Evolutionary conservation across 2,329 filamentous ascomycete species (phyloP).

Genomic region (Apiospora marii): DNA sequence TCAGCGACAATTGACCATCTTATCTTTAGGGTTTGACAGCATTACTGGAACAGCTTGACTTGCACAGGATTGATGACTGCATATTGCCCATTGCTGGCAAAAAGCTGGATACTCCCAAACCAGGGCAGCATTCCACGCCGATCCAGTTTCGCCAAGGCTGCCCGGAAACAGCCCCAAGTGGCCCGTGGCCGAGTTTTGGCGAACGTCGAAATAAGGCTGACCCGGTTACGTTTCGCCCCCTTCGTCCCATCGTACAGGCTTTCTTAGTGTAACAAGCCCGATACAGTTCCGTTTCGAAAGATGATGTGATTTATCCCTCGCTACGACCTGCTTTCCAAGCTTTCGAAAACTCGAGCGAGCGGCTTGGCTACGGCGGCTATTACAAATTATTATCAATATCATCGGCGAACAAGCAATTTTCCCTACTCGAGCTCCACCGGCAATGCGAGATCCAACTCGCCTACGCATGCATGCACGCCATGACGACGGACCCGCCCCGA

Average conservation of each 20-base stretch:
- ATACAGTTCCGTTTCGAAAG: slow-evolving; percentile 6
- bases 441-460: neutral
- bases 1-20: neutral
- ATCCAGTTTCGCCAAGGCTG: neutral
- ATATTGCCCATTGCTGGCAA: neutral
- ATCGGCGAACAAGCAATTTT: neutral
- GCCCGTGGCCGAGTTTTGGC: neutral
- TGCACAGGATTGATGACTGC: neutral
- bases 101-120: neutral
- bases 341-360: too few species aligned
- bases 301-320: neutral
- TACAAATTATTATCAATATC: slow-evolving; percentile 5
- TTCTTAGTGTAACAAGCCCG: slow-evolving; percentile 11
- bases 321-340: neutral
- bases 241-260: slow-evolving; percentile 16
- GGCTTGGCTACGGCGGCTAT: slow-evolving; percentile 15
- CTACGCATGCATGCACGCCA: neutral
- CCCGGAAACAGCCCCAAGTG: neutral
- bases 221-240: slow-evolving; percentile 6
- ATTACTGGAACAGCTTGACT: neutral
- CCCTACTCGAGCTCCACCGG: neutral
- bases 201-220: slow-evolving; percentile 14
- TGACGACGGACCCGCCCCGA: neutral
- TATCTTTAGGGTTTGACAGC: neutral
- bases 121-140: neutral